phyloP scores from a whole-genome alignment of 2,329 filamentous ascomycete species.

The Anisogramma anomala region DNA sequence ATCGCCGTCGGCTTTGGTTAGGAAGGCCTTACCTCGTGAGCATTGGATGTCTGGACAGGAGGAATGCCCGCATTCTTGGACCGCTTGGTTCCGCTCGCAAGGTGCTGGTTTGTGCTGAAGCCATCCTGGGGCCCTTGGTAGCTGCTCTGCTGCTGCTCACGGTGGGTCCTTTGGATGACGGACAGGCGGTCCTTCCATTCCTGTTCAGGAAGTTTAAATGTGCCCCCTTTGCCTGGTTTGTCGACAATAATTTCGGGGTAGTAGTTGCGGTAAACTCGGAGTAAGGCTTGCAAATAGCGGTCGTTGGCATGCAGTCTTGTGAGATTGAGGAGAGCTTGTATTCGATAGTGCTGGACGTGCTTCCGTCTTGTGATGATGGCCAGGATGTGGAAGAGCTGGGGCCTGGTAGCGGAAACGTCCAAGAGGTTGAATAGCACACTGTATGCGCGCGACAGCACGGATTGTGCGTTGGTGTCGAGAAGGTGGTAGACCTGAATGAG shows the following conservation, averaged over 20 bases:
- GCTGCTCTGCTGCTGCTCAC: slow-evolving; percentile 34
- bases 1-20: not conserved
- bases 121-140: slow-evolving; percentile 33
- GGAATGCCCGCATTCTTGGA: slow-evolving; percentile 47
- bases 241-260: slow-evolving; percentile 81
- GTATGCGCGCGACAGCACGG: slow-evolving; percentile 57
- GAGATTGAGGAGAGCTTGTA: slow-evolving; percentile 56
- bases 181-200: slow-evolving; percentile 62
- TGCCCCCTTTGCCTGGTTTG: slow-evolving; percentile 49
- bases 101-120: slow-evolving; percentile 53
- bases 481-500: slow-evolving; percentile 64
- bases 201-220: slow-evolving; percentile 58
- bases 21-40: slow-evolving; percentile 42
- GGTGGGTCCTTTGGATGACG: slow-evolving; percentile 50
- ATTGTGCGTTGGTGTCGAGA: slow-evolving; percentile 43
- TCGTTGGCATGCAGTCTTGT: slow-evolving; percentile 58
- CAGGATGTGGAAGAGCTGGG: slow-evolving; percentile 62
- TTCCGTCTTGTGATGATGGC: slow-evolving; percentile 68
- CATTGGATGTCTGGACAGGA: slow-evolving; percentile 61
- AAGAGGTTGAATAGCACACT: slow-evolving; percentile 69
- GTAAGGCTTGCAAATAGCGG: slow-evolving; percentile 58
- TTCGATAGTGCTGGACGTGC: slow-evolving; percentile 74
- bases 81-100: slow-evolving; percentile 32
- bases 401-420: slow-evolving; percentile 38
- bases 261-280: slow-evolving; percentile 81